These are phyloP conservation scores for Metroxylon sagu DNA, from an alignment of 176 grass and related monocot species.

Conservation along the genomic window DNA sequence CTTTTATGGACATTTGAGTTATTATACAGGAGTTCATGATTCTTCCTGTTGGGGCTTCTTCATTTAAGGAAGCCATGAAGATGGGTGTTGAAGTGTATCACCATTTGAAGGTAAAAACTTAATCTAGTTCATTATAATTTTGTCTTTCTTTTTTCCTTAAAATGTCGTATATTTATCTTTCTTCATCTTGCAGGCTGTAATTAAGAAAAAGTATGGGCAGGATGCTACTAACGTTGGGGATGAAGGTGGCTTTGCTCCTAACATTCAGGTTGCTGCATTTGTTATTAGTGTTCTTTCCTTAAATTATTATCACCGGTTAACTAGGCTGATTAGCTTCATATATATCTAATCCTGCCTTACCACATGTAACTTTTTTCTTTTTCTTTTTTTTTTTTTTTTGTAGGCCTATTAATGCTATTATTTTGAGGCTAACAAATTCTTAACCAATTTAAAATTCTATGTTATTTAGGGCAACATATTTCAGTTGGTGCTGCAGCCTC, in stretches of 20 bases:
- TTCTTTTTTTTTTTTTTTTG: too few species aligned
- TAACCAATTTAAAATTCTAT: too few species aligned
- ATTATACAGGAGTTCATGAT: slow-evolving; percentile 87
- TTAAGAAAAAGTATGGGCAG: slow-evolving; percentile 97
- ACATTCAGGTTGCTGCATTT: slow-evolving; percentile 65
- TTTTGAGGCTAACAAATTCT: too few species aligned
- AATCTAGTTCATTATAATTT: neutral
- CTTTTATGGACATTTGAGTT: neutral
- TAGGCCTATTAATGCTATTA: too few species aligned
- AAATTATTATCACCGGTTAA: too few species aligned
- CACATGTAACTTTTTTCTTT: too few species aligned
- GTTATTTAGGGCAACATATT: too few species aligned
- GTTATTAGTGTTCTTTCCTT: too few species aligned
- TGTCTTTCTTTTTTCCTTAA: neutral
- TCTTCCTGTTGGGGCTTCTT: slow-evolving; percentile 77
- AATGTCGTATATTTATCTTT: neutral
- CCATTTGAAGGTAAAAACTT: slow-evolving; percentile 56
- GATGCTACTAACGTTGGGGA: slow-evolving; percentile 97
- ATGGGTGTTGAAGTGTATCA: slow-evolving; percentile 97
- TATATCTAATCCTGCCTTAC: too few species aligned
- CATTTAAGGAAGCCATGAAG: slow-evolving; percentile 96
- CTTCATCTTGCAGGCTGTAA: slow-evolving; percentile 43
- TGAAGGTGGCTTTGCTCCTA: slow-evolving; percentile 94
- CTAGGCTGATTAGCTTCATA: too few species aligned
- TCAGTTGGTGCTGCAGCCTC: too few species aligned